A percentile compares a stretch with the other conserved stretches of the same genome.
Conservation (phyloP, 179 eudicot genomes). For the Beta macrorhiza region DNA sequence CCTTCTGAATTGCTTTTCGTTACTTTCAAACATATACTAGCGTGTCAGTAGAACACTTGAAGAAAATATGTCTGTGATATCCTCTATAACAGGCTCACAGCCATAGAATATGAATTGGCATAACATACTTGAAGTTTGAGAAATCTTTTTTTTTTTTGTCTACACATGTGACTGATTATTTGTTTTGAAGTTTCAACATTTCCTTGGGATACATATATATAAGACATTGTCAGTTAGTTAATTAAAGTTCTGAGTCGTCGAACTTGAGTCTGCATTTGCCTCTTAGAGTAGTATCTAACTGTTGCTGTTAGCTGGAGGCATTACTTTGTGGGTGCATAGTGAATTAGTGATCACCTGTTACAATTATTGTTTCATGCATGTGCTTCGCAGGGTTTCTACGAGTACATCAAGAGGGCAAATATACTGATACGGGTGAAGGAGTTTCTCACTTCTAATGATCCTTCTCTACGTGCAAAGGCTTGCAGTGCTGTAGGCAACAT, state of each 20-base stretch:
- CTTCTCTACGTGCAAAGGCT: constrained; percentile 77
- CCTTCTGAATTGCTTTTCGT: too few relatives aligned
- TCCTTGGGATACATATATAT: too few relatives aligned
- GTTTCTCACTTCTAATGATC: constrained; percentile 76
- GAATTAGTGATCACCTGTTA: background rate
- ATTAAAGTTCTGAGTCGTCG: background rate
- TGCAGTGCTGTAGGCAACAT: constrained; percentile 95
- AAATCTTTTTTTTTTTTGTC: too few relatives aligned
- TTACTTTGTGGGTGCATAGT: too few relatives aligned
- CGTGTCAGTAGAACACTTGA: too few relatives aligned
- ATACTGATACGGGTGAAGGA: constrained; percentile 64
- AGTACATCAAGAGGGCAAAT: constrained; percentile 69
- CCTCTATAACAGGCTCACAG: too few relatives aligned
- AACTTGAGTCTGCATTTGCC: background rate
- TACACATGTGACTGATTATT: too few relatives aligned
- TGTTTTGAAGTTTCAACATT: too few relatives aligned
- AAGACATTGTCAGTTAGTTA: background rate
- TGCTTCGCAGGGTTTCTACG: constrained; percentile 70
- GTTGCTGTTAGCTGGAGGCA: background rate
- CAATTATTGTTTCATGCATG: background rate
- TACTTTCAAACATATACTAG: too few relatives aligned
- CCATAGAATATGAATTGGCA: too few relatives aligned
- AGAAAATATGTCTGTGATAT: too few relatives aligned
- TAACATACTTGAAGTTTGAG: too few relatives aligned
- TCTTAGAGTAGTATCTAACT: background rate